phyloP scores from a whole-genome alignment of 2,329 filamentous ascomycete genomes.

The Trichoderma sp. region DNA sequence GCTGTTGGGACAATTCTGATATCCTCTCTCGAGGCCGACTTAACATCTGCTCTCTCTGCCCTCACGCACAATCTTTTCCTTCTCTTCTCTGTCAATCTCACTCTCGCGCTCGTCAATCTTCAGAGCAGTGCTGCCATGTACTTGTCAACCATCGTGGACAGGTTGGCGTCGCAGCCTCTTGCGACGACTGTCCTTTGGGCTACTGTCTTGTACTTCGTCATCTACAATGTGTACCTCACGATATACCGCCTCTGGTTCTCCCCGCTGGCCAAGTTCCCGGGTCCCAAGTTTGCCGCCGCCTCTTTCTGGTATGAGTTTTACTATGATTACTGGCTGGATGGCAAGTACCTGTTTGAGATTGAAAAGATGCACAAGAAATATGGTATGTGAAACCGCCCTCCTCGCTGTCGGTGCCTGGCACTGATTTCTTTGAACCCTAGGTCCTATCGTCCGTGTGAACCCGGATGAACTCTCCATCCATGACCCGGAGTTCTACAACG shows the following conservation, averaged over 20 bases:
- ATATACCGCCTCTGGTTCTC: constrained; percentile 34
- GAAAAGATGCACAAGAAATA: constrained; percentile 38
- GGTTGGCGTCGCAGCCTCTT: not conserved
- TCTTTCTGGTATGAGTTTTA: constrained; percentile 38
- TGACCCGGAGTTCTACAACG: constrained; percentile 35
- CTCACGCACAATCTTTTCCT: not conserved
- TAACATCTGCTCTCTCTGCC: not conserved
- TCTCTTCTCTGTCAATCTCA: not conserved
- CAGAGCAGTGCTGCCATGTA: not conserved
- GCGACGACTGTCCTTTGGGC: constrained; percentile 1
- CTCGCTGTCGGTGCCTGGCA: not conserved
- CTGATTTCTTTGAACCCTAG: constrained; percentile 17
- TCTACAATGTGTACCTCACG: constrained; percentile 30
- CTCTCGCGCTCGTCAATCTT: not conserved
- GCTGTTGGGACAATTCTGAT: too few species aligned
- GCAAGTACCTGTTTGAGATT: constrained; percentile 36
- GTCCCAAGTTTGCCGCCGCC: constrained; percentile 38
- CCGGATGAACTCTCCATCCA: constrained; percentile 40
- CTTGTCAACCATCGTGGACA: not conserved
- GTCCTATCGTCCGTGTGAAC: constrained; percentile 41
- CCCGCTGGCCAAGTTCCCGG: constrained; percentile 38
- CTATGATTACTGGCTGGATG: constrained; percentile 34
- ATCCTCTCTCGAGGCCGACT: too few species aligned
- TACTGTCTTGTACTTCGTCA: not conserved
- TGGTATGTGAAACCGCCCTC: constrained; percentile 28